Conservation (phyloP, 139 green algal genomes). For the Closterium sp. region DNA sequence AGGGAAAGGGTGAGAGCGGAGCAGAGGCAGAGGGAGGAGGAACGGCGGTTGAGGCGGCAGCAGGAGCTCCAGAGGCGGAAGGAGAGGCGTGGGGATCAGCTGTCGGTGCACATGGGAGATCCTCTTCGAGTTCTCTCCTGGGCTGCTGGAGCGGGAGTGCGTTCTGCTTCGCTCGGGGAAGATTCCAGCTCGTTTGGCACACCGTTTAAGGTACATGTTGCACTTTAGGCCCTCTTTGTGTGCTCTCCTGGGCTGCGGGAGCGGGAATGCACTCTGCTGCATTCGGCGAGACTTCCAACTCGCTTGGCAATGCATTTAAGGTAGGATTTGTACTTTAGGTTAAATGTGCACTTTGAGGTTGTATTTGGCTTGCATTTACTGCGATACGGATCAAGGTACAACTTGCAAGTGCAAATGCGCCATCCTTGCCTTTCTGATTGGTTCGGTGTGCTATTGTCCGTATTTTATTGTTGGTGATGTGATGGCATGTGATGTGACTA, state of each 20-base stretch:
- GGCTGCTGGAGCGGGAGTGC: background rate
- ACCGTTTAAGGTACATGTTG: background rate
- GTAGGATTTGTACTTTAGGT: too few species aligned
- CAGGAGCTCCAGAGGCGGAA: background rate
- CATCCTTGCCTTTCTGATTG: background rate
- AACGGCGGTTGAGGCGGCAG: background rate
- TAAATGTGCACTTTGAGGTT: too few species aligned
- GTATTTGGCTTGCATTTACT: too few species aligned
- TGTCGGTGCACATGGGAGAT: background rate
- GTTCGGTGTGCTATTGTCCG: background rate
- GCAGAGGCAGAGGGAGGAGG: background rate
- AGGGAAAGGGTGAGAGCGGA: background rate
- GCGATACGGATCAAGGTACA: too few species aligned
- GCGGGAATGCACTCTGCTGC: too few species aligned
- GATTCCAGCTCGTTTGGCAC: background rate
- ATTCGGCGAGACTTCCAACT: too few species aligned
- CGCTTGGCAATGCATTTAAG: too few species aligned
- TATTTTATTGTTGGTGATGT: background rate
- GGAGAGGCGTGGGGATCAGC: background rate
- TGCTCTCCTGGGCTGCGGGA: too few species aligned
- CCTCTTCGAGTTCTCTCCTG: background rate
- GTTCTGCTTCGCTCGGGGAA: background rate
- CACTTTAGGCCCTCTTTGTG: too few species aligned
- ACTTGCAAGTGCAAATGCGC: too few species aligned
- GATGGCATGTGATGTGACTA: background rate